Percentiles rank a stretch among this genome's conserved stretches.
Conservation (phyloP, 78 protist species). For the Tieghemostelium lacteum region DNA sequence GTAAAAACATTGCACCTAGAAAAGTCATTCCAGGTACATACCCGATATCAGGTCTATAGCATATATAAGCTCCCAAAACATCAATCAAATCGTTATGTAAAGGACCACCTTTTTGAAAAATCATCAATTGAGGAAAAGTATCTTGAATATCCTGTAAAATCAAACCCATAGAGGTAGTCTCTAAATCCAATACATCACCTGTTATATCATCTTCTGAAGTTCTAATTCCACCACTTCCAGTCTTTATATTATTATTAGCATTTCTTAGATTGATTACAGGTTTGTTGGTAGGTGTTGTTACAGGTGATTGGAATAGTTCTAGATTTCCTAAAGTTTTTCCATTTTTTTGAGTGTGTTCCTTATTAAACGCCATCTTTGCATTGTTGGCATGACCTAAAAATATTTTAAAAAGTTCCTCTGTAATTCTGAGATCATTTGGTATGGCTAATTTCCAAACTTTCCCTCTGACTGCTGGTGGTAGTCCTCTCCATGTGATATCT, state of each 20-base stretch:
- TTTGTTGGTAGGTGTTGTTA: background rate
- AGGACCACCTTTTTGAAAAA: conserved; percentile 81
- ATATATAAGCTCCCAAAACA: conserved; percentile 87
- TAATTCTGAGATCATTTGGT: conserved; percentile 74
- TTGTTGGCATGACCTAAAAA: conserved; percentile 75
- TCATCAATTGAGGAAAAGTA: conserved; percentile 52
- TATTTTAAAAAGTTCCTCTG: conserved; percentile 72
- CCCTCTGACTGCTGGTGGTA: conserved; percentile 81
- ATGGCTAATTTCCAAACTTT: conserved; percentile 73
- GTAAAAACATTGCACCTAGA: conserved; percentile 92
- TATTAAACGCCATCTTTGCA: conserved; percentile 37
- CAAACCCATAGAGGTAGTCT: conserved; percentile 48
- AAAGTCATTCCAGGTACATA: conserved; percentile 96
- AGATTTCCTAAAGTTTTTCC: background rate
- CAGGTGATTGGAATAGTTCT: background rate
- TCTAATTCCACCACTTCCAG: background rate
- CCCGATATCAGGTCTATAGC: conserved; percentile 94
- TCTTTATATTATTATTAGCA: background rate
- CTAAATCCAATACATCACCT: conserved; percentile 48
- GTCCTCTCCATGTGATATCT: conserved; percentile 79
- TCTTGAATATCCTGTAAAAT: conserved; percentile 77
- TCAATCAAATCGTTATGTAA: conserved; percentile 58
- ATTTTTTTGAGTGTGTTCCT: background rate
- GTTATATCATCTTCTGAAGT: background rate
- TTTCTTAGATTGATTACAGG: conserved; percentile 10